Conservation (phyloP, 441 rosid genomes). For the Populus hybrid region DNA sequence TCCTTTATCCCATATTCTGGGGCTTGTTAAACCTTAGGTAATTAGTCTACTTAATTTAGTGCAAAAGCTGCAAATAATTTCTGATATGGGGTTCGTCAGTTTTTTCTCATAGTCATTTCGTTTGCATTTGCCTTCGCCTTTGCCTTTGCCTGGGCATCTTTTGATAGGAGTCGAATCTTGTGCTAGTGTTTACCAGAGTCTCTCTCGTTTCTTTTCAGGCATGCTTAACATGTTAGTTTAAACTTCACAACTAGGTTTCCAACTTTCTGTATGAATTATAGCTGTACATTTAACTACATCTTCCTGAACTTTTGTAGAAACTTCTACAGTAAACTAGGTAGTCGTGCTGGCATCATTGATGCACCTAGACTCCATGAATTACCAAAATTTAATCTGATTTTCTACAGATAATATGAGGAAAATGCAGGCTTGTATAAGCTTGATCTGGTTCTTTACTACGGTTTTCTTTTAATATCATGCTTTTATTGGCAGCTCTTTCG, state of each 20-base stretch:
- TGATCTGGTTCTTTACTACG: neutral
- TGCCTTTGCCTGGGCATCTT: neutral
- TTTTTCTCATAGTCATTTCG: neutral
- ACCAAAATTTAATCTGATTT: neutral
- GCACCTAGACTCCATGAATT: neutral
- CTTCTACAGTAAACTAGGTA: neutral
- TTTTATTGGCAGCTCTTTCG: constrained; percentile 48
- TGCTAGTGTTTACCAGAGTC: too few species aligned
- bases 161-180: too few species aligned
- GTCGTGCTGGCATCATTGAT: neutral
- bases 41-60: too few species aligned
- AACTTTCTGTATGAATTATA: too few species aligned
- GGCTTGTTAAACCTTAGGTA: constrained; percentile 69
- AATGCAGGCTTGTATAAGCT: neutral
- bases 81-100: neutral
- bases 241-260: neutral
- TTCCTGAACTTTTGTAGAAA: neutral
- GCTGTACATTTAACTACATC: neutral
- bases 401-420: neutral
- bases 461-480: neutral
- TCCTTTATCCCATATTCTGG: constrained; percentile 79
- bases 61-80: neutral
- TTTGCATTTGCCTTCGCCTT: neutral
- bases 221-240: too few species aligned
- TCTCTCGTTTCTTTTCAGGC: too few species aligned